Percentiles rank a stretch among this genome's conserved stretches.
Conservation (phyloP, 495 filamentous ascomycete species). For the Podospora appendiculata region DNA sequence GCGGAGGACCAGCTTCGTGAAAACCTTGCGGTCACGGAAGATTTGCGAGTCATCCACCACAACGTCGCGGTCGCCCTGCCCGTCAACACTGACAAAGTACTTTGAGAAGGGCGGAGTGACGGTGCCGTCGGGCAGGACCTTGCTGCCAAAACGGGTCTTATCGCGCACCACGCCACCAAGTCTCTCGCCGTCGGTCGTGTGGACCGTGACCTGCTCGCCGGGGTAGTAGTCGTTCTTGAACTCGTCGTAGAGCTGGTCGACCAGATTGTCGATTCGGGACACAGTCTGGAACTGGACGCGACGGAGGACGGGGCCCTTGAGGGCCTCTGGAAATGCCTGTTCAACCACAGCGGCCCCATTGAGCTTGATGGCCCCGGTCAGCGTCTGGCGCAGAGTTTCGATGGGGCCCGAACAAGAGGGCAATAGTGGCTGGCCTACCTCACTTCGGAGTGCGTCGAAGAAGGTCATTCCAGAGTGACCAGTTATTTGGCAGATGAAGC, state of each 20-base stretch:
- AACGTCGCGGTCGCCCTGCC: constrained; percentile 63
- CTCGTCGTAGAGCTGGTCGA: constrained; percentile 57
- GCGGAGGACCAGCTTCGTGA: constrained; percentile 89
- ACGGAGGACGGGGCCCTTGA: constrained; percentile 85
- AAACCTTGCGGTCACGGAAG: constrained; percentile 80
- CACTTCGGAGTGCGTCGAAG: constrained; percentile 86
- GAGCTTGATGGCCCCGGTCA: constrained; percentile 42
- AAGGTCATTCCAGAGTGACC: constrained; percentile 90
- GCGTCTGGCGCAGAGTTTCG: background rate
- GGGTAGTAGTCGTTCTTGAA: constrained; percentile 94
- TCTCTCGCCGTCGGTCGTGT: constrained; percentile 61
- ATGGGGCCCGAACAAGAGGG: background rate
- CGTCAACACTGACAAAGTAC: constrained; percentile 70
- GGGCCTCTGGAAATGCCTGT: constrained; percentile 78
- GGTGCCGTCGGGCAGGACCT: constrained; percentile 54
- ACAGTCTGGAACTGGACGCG: constrained; percentile 87
- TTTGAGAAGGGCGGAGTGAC: constrained; percentile 61
- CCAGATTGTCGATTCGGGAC: constrained; percentile 85
- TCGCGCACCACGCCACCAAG: constrained; percentile 74
- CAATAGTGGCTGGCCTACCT: constrained; percentile 54
- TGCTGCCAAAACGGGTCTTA: constrained; percentile 67
- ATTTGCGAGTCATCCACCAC: constrained; percentile 76
- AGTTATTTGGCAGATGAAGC: constrained; percentile 91
- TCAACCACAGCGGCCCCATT: constrained; percentile 85
- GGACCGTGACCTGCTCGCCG: constrained; percentile 74